These are phyloP conservation scores for Massariosphaeria phaeospora DNA, from an alignment of 495 filamentous ascomycete species.

Conservation along the genomic window DNA sequence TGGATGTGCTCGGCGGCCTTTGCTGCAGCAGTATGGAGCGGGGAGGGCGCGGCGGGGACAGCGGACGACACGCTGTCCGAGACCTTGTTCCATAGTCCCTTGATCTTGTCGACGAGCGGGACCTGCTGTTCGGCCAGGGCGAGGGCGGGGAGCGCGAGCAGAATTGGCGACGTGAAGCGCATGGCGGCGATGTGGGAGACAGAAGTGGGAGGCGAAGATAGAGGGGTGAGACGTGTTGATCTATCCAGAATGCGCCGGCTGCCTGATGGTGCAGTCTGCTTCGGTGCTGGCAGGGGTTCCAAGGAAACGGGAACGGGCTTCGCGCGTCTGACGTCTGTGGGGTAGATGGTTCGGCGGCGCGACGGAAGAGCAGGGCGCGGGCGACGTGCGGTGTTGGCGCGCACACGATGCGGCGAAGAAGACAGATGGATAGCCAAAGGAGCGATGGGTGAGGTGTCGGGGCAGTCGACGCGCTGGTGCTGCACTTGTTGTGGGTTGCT, in stretches of 20 bases:
- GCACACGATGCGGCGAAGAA: neutral
- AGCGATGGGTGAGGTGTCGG: neutral
- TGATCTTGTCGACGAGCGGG: constrained; percentile 62
- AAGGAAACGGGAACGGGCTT: neutral
- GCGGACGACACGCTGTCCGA: constrained; percentile 53
- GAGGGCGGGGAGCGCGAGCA: constrained; percentile 64
- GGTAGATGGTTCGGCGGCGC: neutral
- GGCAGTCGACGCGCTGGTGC: neutral
- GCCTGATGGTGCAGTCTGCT: neutral
- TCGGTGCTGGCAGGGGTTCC: neutral
- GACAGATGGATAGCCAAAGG: neutral
- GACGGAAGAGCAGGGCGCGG: neutral
- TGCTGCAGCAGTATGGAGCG: constrained; percentile 50
- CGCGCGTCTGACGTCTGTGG: constrained; percentile 2
- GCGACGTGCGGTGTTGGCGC: neutral
- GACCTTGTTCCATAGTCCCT: constrained; percentile 60
- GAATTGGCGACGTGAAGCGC: constrained; percentile 62
- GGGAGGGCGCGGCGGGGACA: constrained; percentile 42
- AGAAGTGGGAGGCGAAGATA: neutral
- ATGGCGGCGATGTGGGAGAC: constrained; percentile 46
- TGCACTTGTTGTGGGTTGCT: neutral
- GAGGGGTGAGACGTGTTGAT: too few relatives aligned
- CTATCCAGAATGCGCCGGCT: too few relatives aligned
- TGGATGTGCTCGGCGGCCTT: constrained; percentile 51
- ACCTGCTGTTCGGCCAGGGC: constrained; percentile 69